A percentile compares a stretch with the other conserved stretches of the same genome.
phyloP scores from a whole-genome alignment of 83 land plant species.

The Picea abies region DNA sequence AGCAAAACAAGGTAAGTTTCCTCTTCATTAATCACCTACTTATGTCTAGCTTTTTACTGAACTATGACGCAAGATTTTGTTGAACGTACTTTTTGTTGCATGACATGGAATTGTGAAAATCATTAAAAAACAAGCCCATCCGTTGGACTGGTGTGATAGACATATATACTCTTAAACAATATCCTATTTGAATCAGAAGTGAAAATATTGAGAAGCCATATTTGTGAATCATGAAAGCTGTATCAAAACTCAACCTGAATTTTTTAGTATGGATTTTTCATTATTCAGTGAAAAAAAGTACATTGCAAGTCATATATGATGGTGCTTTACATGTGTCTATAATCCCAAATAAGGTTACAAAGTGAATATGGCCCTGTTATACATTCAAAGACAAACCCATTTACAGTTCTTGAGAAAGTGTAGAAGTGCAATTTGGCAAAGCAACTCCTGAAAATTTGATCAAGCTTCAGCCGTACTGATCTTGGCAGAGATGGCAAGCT shows the following conservation, averaged over 20 bases:
- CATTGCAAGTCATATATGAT: neutral
- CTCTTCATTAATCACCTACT: too few species aligned
- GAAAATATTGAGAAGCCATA: neutral
- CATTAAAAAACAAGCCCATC: neutral
- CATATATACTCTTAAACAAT: neutral
- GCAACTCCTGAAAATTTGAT: neutral
- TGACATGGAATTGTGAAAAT: too few species aligned
- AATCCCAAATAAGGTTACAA: neutral
- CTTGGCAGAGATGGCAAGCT: neutral
- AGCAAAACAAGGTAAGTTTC: too few species aligned
- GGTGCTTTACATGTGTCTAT: neutral
- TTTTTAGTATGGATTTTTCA: neutral
- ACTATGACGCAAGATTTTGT: too few species aligned
- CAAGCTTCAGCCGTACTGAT: neutral
- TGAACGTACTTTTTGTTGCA: too few species aligned
- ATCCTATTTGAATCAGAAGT: neutral
- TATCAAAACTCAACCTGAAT: neutral
- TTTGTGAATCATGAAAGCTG: neutral
- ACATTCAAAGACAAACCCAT: slow-evolving; percentile 6
- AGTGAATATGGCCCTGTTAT: neutral
- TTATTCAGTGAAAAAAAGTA: neutral
- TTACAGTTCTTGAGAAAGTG: neutral
- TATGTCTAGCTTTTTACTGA: too few species aligned
- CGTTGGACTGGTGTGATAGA: too few species aligned
- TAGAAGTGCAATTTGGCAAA: neutral